Conservation (phyloP, 306 rosid genomes). For the Morella rubra region DNA sequence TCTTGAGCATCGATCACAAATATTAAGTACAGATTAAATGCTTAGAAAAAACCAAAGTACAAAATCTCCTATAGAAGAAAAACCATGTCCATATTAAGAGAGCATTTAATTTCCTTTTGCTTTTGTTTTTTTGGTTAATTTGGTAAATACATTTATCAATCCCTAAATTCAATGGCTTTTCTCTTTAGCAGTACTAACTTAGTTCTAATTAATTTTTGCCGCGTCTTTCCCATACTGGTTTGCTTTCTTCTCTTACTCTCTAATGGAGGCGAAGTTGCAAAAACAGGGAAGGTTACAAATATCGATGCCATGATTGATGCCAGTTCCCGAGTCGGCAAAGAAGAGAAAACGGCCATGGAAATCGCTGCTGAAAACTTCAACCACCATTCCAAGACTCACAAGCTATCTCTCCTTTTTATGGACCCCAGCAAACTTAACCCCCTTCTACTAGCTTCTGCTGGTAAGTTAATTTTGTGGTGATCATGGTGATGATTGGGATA, state of each 20-base stretch:
- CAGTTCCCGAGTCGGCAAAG: not conserved
- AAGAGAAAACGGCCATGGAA: not conserved
- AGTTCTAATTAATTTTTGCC: not conserved
- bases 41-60: too few species aligned
- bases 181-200: not conserved
- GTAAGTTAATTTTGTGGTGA: conserved; percentile 21
- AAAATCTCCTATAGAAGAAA: too few species aligned
- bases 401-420: conserved; percentile 27
- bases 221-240: not conserved
- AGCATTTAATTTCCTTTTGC: too few species aligned
- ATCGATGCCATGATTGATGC: not conserved
- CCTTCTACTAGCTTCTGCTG: conserved; percentile 44
- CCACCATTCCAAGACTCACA: conserved; percentile 8
- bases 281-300: not conserved
- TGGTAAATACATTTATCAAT: too few species aligned
- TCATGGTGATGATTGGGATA: not conserved
- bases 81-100: too few species aligned
- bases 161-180: conserved; percentile 10
- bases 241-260: not conserved
- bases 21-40: too few species aligned
- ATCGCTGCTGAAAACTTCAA: not conserved
- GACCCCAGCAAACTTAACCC: conserved; percentile 29
- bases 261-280: not conserved
- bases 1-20: too few species aligned
- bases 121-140: too few species aligned